Base-by-base conservation (phyloP, 2,329 filamentous ascomycete species). In the Aspergillus ustus region DNA sequence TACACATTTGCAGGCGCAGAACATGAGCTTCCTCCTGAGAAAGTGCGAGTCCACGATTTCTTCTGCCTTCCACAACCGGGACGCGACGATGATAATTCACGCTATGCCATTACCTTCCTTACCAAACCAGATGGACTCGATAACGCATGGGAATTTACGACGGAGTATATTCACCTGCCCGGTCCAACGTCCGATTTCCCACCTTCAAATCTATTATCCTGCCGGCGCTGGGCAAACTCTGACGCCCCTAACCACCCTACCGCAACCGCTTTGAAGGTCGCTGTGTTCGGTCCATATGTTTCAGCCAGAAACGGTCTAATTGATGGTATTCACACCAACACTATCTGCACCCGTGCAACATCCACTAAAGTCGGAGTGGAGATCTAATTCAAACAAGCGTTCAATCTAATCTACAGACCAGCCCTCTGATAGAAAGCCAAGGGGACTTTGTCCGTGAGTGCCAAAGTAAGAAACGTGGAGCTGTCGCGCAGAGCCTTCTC, bases 41-140 rank as follows among this genome's bases (percentile, higher is more conserved):
- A 53, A 25, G 53, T 48, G 3, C 65, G 62, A 3, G 60, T 69
- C 2, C 59, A 66, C 45, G 59, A 65, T 34, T 65, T 68, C 44
- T 54, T 54, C 7, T 59, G 62, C 1, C 31, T 44, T 2, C 40
- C 46, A n/a, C 43, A 43, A 11, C 29, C 51, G 2, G 48, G 28
- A 15, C 28, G 20, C 11, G 45, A 43, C 1, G 40, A 45, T 2
- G 59, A 52, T 0, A 19, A 19, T 44, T 52, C 61, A 4, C 20
- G 59, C 2, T 60, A 63, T 52, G 52, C 48, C 6, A 44, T 68
- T 15, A 63, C 59, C 0, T 63, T 68, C 20, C 44, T 52, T 8
- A 67, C 60, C 8, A 63, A 61, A 3, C 65, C 65, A 17, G 45
- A 59, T 25, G 59, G 63, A 4, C 57, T 59, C n/a, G 22, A 56